Evolutionary conservation across 1,284 basidiomycete species (phyloP), one percentile per base, ranked within the genome.

Genomic region (Moesziomyces parantarcticus): DNA sequence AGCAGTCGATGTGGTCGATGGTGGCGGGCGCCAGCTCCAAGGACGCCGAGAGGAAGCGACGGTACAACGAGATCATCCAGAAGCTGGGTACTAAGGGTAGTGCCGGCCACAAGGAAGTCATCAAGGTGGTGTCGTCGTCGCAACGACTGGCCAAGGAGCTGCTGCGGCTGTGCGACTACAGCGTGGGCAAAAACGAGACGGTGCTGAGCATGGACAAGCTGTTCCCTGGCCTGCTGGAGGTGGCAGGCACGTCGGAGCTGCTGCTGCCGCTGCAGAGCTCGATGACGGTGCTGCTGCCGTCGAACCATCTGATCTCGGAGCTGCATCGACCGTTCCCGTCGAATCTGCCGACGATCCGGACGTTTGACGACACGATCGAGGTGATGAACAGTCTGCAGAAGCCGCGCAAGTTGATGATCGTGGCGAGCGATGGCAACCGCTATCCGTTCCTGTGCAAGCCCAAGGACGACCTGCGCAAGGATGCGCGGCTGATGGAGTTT

Each of bases 361-460:
- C 60, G 20, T 80, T 71, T 44, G 57, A 81, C 93, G 93, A 98
- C 67, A 89, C 90, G 29, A 89, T 99, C 63, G 92, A 93, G 34
- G 86, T 99, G 76, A 99, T 99, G 96, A 88, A 87, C 26, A 97
- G 97, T 11, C 86, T 99, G 21, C 93, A 94, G 47, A 92, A 90
- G 79, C 97, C 97, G 3, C 90, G 94, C 76, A 98, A 97, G 85
- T 89, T 99, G 61, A 91, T 91, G 1, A 91, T 99, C 55, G 85
- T 86, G 25, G 95, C 93, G 0, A 91, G 89, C 59, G 89, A 99
- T 79, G 94, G 94, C 3, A 89, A 90, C 61, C 86, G 87, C 2
- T 98, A 98, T 85, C 91, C 90, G 80, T 99, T 99, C 87, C 87
- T 99, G 16, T 94, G 93, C 73, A 99, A 99, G 85, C 96, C 97